phyloP scores from a whole-genome alignment of 176 grass and related monocot genomes.

The Ensete ventricosum region DNA sequence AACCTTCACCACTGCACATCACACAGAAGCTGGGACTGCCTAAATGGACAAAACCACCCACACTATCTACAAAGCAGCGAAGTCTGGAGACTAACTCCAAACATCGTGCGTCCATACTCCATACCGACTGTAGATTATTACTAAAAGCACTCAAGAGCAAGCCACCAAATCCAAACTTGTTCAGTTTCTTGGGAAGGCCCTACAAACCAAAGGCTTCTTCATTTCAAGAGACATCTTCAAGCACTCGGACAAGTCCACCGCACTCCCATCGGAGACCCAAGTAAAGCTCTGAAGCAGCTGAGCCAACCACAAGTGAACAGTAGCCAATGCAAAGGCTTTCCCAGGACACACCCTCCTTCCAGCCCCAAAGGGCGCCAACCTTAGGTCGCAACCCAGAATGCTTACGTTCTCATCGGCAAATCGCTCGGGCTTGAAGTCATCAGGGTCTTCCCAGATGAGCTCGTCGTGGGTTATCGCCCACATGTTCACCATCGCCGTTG shows the following conservation, averaged over 20 bases:
- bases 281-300: not conserved
- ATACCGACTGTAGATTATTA: too few relatives aligned
- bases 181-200: not conserved
- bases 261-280: not conserved
- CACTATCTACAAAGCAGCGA: too few relatives aligned
- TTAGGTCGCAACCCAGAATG: conserved; percentile 26
- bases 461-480: conserved; percentile 31
- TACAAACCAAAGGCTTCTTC: conserved; percentile 5
- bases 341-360: conserved; percentile 35
- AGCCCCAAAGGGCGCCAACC: conserved; percentile 30
- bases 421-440: conserved; percentile 23
- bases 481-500: conserved; percentile 42
- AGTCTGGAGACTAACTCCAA: too few relatives aligned
- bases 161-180: too few relatives aligned
- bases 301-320: conserved; percentile 28
- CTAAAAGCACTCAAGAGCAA: too few relatives aligned
- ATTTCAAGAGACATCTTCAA: conserved; percentile 13
- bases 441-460: conserved; percentile 20
- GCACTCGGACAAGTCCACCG: not conserved
- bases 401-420: conserved; percentile 27
- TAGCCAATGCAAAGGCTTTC: conserved; percentile 28
- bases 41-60: too few relatives aligned
- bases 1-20: too few relatives aligned
- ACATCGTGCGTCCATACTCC: too few relatives aligned
- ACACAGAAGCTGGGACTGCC: too few relatives aligned